Conservation (phyloP, 495 filamentous ascomycete species). For the Penicillium ucsense region DNA sequence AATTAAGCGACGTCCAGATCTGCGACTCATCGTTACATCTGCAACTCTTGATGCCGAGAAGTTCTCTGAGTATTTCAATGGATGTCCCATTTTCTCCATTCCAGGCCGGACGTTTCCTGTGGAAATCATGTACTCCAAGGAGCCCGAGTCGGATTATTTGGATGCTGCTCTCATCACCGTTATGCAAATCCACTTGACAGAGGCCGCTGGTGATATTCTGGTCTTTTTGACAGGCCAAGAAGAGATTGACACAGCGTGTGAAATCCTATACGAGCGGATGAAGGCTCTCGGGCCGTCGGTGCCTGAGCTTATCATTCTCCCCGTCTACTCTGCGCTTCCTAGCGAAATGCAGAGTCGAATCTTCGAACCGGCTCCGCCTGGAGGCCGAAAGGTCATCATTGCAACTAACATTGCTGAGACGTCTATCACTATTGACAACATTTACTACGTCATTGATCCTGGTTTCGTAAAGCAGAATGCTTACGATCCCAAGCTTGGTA, state of each 20-base stretch:
- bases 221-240: conserved; percentile 95
- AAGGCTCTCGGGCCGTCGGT: conserved; percentile 86
- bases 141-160: conserved; percentile 93
- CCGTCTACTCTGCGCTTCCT: conserved; percentile 87
- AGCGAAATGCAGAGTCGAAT: conserved; percentile 90
- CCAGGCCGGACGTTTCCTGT: conserved; percentile 92
- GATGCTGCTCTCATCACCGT: conserved; percentile 92
- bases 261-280: conserved; percentile 91
- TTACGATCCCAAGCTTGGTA: conserved; percentile 93
- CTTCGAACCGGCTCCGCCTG: conserved; percentile 86
- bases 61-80: conserved; percentile 90
- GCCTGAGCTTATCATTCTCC: conserved; percentile 85
- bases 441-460: conserved; percentile 95
- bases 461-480: conserved; percentile 97
- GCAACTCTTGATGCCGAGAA: conserved; percentile 96
- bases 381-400: conserved; percentile 89
- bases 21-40: conserved; percentile 92
- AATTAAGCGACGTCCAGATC: conserved; percentile 70
- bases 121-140: conserved; percentile 85
- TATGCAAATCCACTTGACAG: conserved; percentile 95
- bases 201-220: conserved; percentile 85
- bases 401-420: conserved; percentile 99
- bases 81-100: conserved; percentile 92
- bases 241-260: conserved; percentile 93
- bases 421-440: conserved; percentile 92